A percentile compares a stretch with the other conserved stretches of the same genome.
Evolutionary conservation across 495 filamentous ascomycete genomes (phyloP).

Genomic region (Neurospora terricola): DNA sequence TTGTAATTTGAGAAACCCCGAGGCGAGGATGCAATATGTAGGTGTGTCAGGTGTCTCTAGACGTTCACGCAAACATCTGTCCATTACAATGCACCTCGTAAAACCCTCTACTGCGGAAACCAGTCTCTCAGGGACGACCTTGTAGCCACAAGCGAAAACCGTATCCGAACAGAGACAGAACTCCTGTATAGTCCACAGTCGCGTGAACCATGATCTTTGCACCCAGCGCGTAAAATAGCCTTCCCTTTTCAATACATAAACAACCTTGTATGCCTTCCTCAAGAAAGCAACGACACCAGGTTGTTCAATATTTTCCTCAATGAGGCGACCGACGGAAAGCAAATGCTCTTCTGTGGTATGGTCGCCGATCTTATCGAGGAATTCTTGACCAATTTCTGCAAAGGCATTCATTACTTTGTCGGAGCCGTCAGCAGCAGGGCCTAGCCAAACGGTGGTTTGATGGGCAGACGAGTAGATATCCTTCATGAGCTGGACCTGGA

Average conservation of each 20-base stretch:
- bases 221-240: background rate
- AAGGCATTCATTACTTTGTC: constrained; percentile 2
- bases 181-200: constrained; percentile 25
- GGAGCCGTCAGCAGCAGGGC: background rate
- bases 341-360: background rate
- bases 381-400: background rate
- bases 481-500: constrained; percentile 21
- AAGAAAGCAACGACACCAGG: background rate
- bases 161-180: constrained; percentile 16
- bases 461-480: constrained; percentile 14
- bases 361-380: background rate
- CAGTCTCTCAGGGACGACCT: background rate
- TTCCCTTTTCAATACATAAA: background rate
- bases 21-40: background rate
- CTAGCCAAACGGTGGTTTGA: constrained; percentile 20
- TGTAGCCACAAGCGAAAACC: constrained; percentile 12
- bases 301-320: background rate
- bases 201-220: constrained; percentile 14
- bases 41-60: background rate
- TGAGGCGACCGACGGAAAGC: background rate
- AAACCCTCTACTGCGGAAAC: background rate
- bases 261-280: background rate
- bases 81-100: background rate
- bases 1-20: accelerated
- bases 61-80: background rate